Base-by-base conservation (phyloP, 495 filamentous ascomycete genomes). In the Hyaloscypha bicolor region DNA sequence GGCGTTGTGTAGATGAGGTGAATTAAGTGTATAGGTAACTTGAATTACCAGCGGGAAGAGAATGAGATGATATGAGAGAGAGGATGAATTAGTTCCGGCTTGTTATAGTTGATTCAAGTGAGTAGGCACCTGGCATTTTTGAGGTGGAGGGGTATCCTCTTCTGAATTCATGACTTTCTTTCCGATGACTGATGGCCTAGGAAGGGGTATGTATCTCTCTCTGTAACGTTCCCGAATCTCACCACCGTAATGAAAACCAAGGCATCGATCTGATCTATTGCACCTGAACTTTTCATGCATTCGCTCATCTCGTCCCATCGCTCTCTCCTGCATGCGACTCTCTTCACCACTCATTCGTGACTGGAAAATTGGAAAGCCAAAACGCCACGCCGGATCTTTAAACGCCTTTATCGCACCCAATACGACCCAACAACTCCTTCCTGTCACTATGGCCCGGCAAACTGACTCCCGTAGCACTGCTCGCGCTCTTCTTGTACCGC, bases 361-460 rank as follows among this genome's bases (percentile, higher is more conserved):
- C 16, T 25, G 59, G 37, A n/a, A 59, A 58, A 58, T 22, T 9
- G 56, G 52, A 65, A 12, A 65, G 12, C 25, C 4, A 30, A 33
- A 53, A 42, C 19, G 19, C 29, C 11, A 55, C 22, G 30, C 62
- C 33, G 4, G 16, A 35, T 51, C 57, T 52, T 71, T 45, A 73
- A 71, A 66, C 64, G 62, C 67, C 67, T 69, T 91, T 91, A 75
- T 92, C 90, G 74, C 90, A 92, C 60, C 90, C 90, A 69, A 92
- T 92, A 39, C 90, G 79, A 31, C 88, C 88, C 35, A 92, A 78
- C 62, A 92, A 78, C 72, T 90, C 89, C 77, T 91, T 91, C 55
- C 87, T 83, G 69, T 91, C 89, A 70, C 87, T 90, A 74, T 90
- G 89, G 51, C 88, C 87, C 9, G 85, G 83, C 63, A 91, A 78